phyloP scores from a whole-genome alignment of 805 yeast genomes.

The Suhomyces tanzawaensis region DNA sequence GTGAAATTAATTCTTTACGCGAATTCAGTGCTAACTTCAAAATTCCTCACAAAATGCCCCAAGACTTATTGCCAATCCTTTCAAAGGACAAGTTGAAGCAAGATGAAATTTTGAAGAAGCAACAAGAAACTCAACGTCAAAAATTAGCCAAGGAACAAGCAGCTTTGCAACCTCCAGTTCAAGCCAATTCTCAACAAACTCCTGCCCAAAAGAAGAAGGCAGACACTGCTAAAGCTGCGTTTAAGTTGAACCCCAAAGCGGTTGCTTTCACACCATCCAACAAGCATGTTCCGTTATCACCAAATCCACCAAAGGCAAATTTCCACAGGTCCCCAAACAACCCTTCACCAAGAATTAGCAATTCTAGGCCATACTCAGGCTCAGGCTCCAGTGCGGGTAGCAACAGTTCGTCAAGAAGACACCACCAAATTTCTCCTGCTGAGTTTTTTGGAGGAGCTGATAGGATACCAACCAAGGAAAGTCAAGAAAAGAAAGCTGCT shows the following conservation, averaged over 20 bases:
- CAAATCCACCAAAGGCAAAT: slow-evolving; percentile 25
- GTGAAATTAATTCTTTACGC: slow-evolving; percentile 65
- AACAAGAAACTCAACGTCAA: slow-evolving; percentile 16
- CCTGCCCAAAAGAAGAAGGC: slow-evolving; percentile 41
- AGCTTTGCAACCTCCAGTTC: slow-evolving; percentile 10
- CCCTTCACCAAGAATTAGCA: slow-evolving; percentile 34
- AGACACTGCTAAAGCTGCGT: slow-evolving; percentile 59
- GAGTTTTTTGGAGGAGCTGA: slow-evolving; percentile 42
- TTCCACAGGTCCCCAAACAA: slow-evolving; percentile 24
- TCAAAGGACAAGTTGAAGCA: slow-evolving; percentile 67
- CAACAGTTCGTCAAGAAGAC: slow-evolving; percentile 16
- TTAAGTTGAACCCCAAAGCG: slow-evolving; percentile 69
- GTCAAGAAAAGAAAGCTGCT: slow-evolving; percentile 34
- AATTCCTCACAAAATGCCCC: slow-evolving; percentile 59
- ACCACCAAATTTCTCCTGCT: slow-evolving; percentile 37
- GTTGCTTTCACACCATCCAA: slow-evolving; percentile 58
- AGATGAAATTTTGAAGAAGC: slow-evolving; percentile 52
- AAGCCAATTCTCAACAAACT: slow-evolving; percentile 8
- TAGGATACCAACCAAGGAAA: slow-evolving; percentile 36
- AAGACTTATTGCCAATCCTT: slow-evolving; percentile 65
- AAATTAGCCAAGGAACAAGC: slow-evolving; percentile 8
- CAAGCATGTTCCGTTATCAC: slow-evolving; percentile 23
- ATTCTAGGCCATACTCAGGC: slow-evolving; percentile 31
- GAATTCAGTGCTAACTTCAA: slow-evolving; percentile 82
- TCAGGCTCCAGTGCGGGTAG: slow-evolving; percentile 12